Conservation (phyloP, 106 monocot genomes). For the Allium fistulosum region DNA sequence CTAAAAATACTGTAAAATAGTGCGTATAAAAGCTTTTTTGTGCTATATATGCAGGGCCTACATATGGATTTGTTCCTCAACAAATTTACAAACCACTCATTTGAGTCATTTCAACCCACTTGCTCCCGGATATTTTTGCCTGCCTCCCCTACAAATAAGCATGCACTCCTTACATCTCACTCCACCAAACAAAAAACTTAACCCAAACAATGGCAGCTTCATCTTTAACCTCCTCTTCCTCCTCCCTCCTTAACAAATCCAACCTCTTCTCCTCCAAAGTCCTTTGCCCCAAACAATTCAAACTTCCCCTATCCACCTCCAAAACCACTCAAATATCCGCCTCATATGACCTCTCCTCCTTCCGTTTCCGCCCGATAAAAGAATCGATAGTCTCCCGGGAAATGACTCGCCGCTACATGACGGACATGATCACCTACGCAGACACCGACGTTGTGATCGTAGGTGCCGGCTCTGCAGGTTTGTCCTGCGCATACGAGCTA, state of each 20-base stretch:
- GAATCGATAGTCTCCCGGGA: constrained; percentile 89
- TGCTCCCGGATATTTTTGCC: too few relatives aligned
- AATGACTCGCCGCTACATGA: constrained; percentile 98
- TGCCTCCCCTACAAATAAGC: too few relatives aligned
- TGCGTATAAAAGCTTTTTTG: too few relatives aligned
- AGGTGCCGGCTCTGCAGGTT: constrained; percentile 78
- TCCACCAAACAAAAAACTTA: too few relatives aligned
- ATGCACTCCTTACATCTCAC: too few relatives aligned
- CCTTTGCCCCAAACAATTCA: constrained; percentile 13
- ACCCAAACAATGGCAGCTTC: constrained; percentile 12
- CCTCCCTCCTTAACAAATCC: constrained; percentile 7
- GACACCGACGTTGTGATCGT: constrained; percentile 90
- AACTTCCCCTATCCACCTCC: background rate
- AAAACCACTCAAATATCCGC: constrained; percentile 4
- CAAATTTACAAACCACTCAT: too few relatives aligned
- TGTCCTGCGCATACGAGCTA: constrained; percentile 88
- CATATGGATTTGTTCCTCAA: too few relatives aligned
- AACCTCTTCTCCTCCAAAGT: constrained; percentile 23
- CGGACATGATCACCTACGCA: constrained; percentile 96
- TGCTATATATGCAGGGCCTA: too few relatives aligned
- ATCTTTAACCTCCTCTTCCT: constrained; percentile 14
- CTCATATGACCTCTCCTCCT: constrained; percentile 42
- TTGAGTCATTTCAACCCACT: too few relatives aligned
- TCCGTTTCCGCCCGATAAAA: constrained; percentile 72
- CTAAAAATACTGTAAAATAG: too few relatives aligned